Conservation (phyloP, 768 basidiomycete species). For the Candolleomyces eurysporus region DNA sequence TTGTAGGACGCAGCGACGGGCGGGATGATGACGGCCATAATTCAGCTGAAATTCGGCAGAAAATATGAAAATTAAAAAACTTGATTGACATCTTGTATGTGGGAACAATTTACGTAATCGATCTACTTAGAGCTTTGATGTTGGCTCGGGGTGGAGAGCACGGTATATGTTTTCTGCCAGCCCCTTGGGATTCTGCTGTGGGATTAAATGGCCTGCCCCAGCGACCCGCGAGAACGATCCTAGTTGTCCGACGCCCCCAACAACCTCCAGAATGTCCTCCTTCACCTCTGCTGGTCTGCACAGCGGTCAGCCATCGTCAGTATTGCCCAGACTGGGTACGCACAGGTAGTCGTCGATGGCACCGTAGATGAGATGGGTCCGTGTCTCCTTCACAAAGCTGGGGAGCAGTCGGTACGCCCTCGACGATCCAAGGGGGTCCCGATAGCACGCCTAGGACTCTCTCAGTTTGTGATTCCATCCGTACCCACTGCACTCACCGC, state of each 20-base stretch:
- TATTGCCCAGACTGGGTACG: constrained; percentile 9
- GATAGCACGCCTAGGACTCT: constrained; percentile 37
- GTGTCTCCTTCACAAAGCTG: constrained; percentile 28
- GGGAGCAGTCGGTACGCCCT: constrained; percentile 33
- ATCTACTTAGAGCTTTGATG: background rate
- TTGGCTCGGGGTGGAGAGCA: constrained; percentile 22
- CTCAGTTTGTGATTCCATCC: background rate
- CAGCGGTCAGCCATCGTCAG: background rate
- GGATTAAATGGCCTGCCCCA: constrained; percentile 39
- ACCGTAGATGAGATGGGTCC: constrained; percentile 48
- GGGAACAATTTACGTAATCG: background rate
- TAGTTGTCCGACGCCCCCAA: constrained; percentile 34
- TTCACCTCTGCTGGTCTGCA: constrained; percentile 33
- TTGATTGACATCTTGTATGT: background rate
- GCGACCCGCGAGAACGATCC: constrained; percentile 36
- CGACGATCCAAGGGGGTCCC: constrained; percentile 31
- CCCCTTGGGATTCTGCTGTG: constrained; percentile 30
- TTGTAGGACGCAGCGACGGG: constrained; percentile 23
- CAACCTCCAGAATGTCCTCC: constrained; percentile 32
- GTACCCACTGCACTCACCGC: constrained; percentile 24
- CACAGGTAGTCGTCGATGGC: constrained; percentile 43
- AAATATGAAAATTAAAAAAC: background rate
- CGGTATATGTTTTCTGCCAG: constrained; percentile 33
- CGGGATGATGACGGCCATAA: constrained; percentile 12
- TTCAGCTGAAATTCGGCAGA: background rate